A percentile compares a stretch with the other conserved stretches of the same genome.
These are phyloP conservation scores for Cyphellophora europaea DNA, from an alignment of 2,329 filamentous ascomycete species.

Conservation along the genomic window DNA sequence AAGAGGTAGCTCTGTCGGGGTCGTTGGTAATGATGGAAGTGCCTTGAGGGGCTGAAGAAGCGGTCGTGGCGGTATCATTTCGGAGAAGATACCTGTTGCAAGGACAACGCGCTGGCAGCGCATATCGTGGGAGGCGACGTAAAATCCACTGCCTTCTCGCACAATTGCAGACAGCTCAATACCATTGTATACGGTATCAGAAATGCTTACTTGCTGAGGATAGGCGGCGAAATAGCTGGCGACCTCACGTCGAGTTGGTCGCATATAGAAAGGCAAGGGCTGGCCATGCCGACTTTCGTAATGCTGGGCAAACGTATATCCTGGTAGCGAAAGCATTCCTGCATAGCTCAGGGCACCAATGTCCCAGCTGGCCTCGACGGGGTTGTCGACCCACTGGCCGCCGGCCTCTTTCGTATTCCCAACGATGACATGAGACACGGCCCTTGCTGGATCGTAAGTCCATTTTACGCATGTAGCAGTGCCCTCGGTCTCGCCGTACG, in stretches of 20 bases:
- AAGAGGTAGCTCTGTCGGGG: slow-evolving; percentile 28
- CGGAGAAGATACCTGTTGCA: slow-evolving; percentile 50
- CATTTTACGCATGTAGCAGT: slow-evolving; percentile 46
- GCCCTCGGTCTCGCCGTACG: slow-evolving; percentile 49
- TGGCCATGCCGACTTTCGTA: slow-evolving; percentile 32
- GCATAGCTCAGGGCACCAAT: slow-evolving; percentile 54
- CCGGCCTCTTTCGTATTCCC: slow-evolving; percentile 43
- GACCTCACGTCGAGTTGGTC: slow-evolving; percentile 46
- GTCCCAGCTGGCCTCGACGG: slow-evolving; percentile 42
- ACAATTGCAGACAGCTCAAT: slow-evolving; percentile 34
- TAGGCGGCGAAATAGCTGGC: slow-evolving; percentile 48
- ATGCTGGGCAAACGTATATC: slow-evolving; percentile 48
- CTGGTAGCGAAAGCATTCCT: slow-evolving; percentile 51
- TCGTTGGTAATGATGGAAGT: slow-evolving; percentile 16
- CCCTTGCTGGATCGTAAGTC: slow-evolving; percentile 40
- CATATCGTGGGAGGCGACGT: slow-evolving; percentile 42
- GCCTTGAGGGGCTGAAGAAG: slow-evolving; percentile 37
- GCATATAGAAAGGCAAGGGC: slow-evolving; percentile 40
- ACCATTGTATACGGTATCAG: slow-evolving; percentile 35
- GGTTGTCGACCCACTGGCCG: slow-evolving; percentile 51
- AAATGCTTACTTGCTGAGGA: slow-evolving; percentile 43
- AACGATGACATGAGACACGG: slow-evolving; percentile 45
- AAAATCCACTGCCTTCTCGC: slow-evolving; percentile 37
- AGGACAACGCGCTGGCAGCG: slow-evolving; percentile 48
- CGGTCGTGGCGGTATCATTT: slow-evolving; percentile 41